Base-by-base conservation (phyloP, 148 eudicot species). In the Camellia japonica region DNA sequence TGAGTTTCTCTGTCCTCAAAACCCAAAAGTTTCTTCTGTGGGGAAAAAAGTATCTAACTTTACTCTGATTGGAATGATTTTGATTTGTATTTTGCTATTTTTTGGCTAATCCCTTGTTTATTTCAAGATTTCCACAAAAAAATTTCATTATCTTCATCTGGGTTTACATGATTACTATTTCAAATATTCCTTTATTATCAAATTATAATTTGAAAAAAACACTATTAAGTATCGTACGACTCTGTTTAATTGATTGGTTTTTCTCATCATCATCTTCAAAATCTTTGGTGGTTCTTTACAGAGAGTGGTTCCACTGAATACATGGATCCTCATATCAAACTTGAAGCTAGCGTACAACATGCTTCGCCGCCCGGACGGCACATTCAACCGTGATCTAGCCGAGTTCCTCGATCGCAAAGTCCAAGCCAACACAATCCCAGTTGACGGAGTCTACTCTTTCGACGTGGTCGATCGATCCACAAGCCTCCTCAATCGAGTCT, bases 251-350 rank as follows among this genome's bases (percentile, higher is more conserved):
- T 23, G 72, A 61, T 19, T 44, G 52, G 52, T 7, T 49, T 9
- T 51, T 41, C 76, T 12, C 75, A 12, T 12, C 38, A 30, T 30
- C 52, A 49, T 49, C 5, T 7, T 49, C 7, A 5, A 7, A 19
- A 76, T 42, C 16, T 56, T 18, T 52, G 38, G 1, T 56, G 41
- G 52, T 49, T 49, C 52, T 49, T 10, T 82, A 69, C 87, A 94
- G 98, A 88, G 83, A 49, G 87, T 94, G 71, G 94, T 94, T 49
- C 98, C 98, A 10, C 80, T 94, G 0, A 92, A 91, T 69, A 94
- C 98, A 83, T 94, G 92, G 93, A 89, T 94, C 82, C 83, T 94
- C 6, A 94, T 94, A 65, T 94, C 98, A 38, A 92, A 94, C 66
- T 92, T 94, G 84, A 94, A 94, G 87, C 84, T 94, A 3, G 73